These are phyloP conservation scores for Botryotinia calthae DNA, from an alignment of 2,329 filamentous ascomycete genomes.

Conservation along the genomic window DNA sequence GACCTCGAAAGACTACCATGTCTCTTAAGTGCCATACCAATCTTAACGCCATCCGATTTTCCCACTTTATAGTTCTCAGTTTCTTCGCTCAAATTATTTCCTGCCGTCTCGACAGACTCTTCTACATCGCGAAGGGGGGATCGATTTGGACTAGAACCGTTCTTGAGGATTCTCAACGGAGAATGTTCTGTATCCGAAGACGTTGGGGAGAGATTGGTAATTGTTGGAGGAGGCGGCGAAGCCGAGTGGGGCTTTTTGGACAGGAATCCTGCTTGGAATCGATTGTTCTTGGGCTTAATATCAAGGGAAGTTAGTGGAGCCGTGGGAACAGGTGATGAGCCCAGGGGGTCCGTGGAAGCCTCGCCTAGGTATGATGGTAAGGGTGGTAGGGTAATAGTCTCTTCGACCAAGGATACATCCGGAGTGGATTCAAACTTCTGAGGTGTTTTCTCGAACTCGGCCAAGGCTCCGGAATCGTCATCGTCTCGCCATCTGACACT, in stretches of 20 bases:
- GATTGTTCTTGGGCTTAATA: conserved; percentile 62
- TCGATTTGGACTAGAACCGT: conserved; percentile 48
- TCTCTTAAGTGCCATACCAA: conserved; percentile 36
- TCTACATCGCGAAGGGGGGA: conserved; percentile 42
- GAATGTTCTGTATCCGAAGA: conserved; percentile 51
- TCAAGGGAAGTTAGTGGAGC: conserved; percentile 59
- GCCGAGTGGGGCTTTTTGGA: conserved; percentile 55
- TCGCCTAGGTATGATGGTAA: conserved; percentile 52
- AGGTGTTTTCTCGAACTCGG: conserved; percentile 90
- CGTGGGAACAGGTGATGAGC: conserved; percentile 53
- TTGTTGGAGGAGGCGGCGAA: conserved; percentile 61
- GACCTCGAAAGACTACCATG: conserved; percentile 34
- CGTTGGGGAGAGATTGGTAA: conserved; percentile 54
- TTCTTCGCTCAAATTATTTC: conserved; percentile 40
- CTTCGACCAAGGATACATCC: conserved; percentile 52
- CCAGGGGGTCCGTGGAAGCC: conserved; percentile 42
- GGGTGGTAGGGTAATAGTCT: conserved; percentile 43
- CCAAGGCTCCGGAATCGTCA: conserved; percentile 77
- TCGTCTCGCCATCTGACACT: conserved; percentile 92
- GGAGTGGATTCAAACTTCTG: conserved; percentile 62
- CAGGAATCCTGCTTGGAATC: conserved; percentile 88
- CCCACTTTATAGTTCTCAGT: conserved; percentile 35
- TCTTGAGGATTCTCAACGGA: conserved; percentile 52
- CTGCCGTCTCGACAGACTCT: conserved; percentile 36
- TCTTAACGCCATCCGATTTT: conserved; percentile 35